Evolutionary conservation across 2,329 filamentous ascomycete genomes (phyloP).

Genomic region (Falciphora oryzae): DNA sequence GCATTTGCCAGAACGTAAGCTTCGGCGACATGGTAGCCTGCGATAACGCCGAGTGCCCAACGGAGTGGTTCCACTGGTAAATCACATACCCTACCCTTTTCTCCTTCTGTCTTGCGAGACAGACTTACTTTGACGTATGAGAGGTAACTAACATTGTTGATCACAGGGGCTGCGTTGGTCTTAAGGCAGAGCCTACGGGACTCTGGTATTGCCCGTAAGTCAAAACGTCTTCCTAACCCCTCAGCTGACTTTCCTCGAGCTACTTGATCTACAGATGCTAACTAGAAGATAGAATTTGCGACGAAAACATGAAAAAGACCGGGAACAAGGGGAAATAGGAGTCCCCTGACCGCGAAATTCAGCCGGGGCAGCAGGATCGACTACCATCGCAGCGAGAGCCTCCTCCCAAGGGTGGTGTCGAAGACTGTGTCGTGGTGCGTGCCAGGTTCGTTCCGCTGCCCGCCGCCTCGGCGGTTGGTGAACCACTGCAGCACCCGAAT

Average conservation of each 20-base stretch:
- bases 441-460: background rate
- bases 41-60: constrained; percentile 75
- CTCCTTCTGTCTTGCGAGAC: background rate
- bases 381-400: too few species aligned
- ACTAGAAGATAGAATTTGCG: background rate
- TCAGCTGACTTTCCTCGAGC: background rate
- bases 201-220: constrained; percentile 58
- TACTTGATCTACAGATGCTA: background rate
- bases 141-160: background rate
- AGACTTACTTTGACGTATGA: background rate
- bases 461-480: too few species aligned
- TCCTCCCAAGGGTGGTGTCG: background rate
- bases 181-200: constrained; percentile 62
- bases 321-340: constrained; percentile 29
- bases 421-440: background rate
- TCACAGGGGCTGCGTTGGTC: constrained; percentile 49
- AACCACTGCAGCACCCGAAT: background rate
- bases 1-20: constrained; percentile 75
- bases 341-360: constrained; percentile 3
- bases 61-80: constrained; percentile 84
- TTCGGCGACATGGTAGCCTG: constrained; percentile 87
- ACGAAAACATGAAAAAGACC: constrained; percentile 38
- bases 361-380: background rate
- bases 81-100: background rate
- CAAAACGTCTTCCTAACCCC: background rate